These are phyloP conservation scores for Astragalus membranaceus DNA, from an alignment of 306 rosid species.

Conservation along the genomic window DNA sequence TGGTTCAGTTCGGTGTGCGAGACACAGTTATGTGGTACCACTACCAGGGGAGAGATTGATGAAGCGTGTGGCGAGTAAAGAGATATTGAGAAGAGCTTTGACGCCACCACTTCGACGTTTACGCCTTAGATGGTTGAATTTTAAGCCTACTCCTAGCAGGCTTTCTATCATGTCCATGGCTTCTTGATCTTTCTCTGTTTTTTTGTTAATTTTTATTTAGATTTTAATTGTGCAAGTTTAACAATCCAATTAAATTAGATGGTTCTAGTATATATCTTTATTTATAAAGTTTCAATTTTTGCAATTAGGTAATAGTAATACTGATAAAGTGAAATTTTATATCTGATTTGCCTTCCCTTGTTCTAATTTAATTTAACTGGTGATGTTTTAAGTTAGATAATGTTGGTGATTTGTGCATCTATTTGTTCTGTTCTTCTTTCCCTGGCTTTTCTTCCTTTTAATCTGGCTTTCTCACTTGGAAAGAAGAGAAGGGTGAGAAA, in stretches of 20 bases:
- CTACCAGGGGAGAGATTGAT: constrained; percentile 42
- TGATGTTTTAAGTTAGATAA: neutral
- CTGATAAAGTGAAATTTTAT: too few species aligned
- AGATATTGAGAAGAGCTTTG: constrained; percentile 69
- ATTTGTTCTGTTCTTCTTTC: neutral
- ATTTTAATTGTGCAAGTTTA: constrained; percentile 23
- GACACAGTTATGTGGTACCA: constrained; percentile 43
- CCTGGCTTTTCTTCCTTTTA: too few species aligned
- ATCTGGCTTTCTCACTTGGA: neutral
- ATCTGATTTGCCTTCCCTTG: neutral
- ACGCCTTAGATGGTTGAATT: constrained; percentile 72
- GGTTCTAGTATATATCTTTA: too few species aligned
- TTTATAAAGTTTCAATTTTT: too few species aligned
- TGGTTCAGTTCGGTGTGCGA: constrained; percentile 44
- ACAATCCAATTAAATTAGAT: constrained; percentile 24
- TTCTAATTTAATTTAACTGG: neutral
- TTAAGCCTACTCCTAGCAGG: constrained; percentile 80
- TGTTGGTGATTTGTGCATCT: neutral
- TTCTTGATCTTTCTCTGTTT: constrained; percentile 6
- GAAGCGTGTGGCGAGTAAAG: constrained; percentile 49
- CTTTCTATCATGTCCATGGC: constrained; percentile 82
- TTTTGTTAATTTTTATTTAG: neutral
- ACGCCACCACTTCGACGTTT: constrained; percentile 49
- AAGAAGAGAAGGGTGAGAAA: neutral
- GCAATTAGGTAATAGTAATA: neutral